Conservation (phyloP, 1,284 basidiomycete genomes). For the Meira nashicola region DNA sequence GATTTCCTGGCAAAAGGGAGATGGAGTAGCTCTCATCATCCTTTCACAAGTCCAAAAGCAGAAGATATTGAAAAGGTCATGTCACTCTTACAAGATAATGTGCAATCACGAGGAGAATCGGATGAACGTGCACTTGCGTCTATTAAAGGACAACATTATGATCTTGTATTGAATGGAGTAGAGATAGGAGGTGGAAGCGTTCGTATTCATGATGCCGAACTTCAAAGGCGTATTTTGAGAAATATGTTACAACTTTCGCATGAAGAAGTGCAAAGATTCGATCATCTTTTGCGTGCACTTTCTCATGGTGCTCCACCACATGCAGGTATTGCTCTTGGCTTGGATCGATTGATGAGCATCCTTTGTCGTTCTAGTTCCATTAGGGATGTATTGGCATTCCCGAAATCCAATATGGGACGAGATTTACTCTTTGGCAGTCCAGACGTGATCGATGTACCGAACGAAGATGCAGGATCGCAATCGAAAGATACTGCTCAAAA, state of each 20-base stretch:
- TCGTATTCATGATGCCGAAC: constrained; percentile 75
- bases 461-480: not conserved
- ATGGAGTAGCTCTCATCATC: constrained; percentile 87
- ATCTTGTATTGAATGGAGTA: constrained; percentile 88
- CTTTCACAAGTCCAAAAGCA: constrained; percentile 91
- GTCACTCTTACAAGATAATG: constrained; percentile 50
- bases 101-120: not conserved
- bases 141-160: constrained; percentile 83
- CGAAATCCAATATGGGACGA: constrained; percentile 76
- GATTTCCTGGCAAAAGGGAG: constrained; percentile 69
- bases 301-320: constrained; percentile 86
- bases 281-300: constrained; percentile 77
- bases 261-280: constrained; percentile 69
- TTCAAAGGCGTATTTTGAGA: constrained; percentile 79
- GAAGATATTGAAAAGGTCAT: constrained; percentile 74
- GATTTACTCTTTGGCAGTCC: constrained; percentile 87
- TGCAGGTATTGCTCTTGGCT: constrained; percentile 79
- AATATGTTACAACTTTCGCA: constrained; percentile 72
- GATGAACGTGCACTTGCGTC: not conserved
- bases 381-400: constrained; percentile 92
- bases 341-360: constrained; percentile 85
- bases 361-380: constrained; percentile 78
- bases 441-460: constrained; percentile 54
- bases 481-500: no score
- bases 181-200: constrained; percentile 93